phyloP scores from a whole-genome alignment of 257 asterid species.

The Cynanchum wilfordii region DNA sequence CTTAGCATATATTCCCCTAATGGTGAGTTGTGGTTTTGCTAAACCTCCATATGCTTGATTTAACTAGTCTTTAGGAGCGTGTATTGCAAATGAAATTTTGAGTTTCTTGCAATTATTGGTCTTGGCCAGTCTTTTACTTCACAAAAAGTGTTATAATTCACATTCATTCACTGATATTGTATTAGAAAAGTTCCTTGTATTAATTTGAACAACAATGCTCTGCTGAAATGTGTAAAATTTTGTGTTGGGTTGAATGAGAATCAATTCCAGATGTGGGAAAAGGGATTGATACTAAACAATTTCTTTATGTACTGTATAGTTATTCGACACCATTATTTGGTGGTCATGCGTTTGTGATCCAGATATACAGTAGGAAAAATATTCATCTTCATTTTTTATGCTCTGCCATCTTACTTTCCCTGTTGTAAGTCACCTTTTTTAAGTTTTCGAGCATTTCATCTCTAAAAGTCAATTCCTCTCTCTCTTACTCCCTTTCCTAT shows the following conservation, averaged over 20 bases:
- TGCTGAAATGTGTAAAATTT: neutral
- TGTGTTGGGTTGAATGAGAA: neutral
- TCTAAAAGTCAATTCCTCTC: neutral
- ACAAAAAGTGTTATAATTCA: neutral
- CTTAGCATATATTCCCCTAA: conserved; percentile 86
- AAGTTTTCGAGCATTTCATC: neutral
- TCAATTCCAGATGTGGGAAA: neutral
- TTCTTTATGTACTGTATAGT: neutral
- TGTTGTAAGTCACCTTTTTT: neutral
- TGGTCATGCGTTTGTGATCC: neutral
- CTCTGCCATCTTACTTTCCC: neutral
- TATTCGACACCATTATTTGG: neutral
- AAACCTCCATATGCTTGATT: neutral
- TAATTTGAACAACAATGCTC: neutral
- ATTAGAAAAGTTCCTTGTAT: neutral
- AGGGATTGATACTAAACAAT: neutral
- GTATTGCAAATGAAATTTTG: neutral
- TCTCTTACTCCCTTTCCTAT: neutral
- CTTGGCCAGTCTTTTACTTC: neutral
- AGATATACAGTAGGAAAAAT: neutral
- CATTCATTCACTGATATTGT: neutral
- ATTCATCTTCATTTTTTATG: neutral
- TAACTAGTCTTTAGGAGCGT: neutral
- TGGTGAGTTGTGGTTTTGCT: conserved; percentile 41
- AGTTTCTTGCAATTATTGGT: neutral